Percentiles rank a stretch among this genome's conserved stretches.
Conservation (phyloP, 1,284 basidiomycete genomes). For the Cutaneotrichosporon curvatum region DNA sequence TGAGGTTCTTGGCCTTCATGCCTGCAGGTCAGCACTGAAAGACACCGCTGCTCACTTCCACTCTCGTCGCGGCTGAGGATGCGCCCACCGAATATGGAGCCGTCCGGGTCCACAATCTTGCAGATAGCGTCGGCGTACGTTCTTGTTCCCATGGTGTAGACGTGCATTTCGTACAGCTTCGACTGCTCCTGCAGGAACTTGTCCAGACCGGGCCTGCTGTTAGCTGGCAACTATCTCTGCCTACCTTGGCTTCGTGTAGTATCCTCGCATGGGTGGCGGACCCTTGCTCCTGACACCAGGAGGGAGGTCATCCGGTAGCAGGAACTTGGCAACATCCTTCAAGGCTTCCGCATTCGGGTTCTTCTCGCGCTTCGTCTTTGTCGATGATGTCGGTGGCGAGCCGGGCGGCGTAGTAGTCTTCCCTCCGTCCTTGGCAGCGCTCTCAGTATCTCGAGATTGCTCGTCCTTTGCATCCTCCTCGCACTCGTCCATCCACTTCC, state of each 20-base stretch:
- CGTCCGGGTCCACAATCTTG: slow-evolving; percentile 82
- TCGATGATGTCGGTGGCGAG: slow-evolving; percentile 2
- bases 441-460: neutral
- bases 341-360: slow-evolving; percentile 50
- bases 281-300: slow-evolving; percentile 50
- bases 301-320: slow-evolving; percentile 66
- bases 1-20: slow-evolving; percentile 66
- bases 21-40: slow-evolving; percentile 17
- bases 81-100: slow-evolving; percentile 75
- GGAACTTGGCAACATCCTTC: slow-evolving; percentile 76
- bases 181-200: slow-evolving; percentile 68
- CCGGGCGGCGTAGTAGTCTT: slow-evolving; percentile 21
- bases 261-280: slow-evolving; percentile 56
- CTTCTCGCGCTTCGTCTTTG: slow-evolving; percentile 19
- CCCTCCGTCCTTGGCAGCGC: slow-evolving; percentile 48
- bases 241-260: slow-evolving; percentile 93
- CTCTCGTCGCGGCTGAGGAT: slow-evolving; percentile 91
- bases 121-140: slow-evolving; percentile 95
- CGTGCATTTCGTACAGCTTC: slow-evolving; percentile 91
- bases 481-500: slow-evolving; percentile 89
- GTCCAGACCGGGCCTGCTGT: slow-evolving; percentile 70
- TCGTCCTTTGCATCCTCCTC: slow-evolving; percentile 33
- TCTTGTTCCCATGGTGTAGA: slow-evolving; percentile 98
- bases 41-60: slow-evolving; percentile 53
- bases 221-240: slow-evolving; percentile 20